Evolutionary conservation across 805 yeast genomes (phyloP).

Genomic region (Ogataea allantospora): DNA sequence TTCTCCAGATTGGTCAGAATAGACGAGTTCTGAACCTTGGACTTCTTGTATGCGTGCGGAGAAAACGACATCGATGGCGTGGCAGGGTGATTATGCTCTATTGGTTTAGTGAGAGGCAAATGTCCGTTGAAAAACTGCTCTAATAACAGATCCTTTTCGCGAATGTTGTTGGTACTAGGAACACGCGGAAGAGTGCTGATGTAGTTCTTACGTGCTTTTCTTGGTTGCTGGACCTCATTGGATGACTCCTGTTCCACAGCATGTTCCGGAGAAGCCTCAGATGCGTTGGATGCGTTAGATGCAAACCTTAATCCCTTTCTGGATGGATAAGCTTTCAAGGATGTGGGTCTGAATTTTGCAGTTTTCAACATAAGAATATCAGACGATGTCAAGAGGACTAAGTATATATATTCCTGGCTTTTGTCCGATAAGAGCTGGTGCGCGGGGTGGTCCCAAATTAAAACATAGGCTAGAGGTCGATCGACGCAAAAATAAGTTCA

Average conservation of each 20-base stretch:
- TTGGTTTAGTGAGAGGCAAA: constrained; percentile 32
- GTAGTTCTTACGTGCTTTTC: constrained; percentile 22
- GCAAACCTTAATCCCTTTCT: constrained; percentile 1
- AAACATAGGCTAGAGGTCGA: constrained; percentile 1
- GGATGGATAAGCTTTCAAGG: no score
- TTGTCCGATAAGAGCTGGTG: constrained; percentile 13
- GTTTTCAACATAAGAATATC: constrained; percentile 4
- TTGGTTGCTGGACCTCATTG: constrained; percentile 12
- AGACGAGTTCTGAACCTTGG: constrained; percentile 23
- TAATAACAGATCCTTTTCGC: constrained; percentile 26
- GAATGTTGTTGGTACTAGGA: constrained; percentile 33
- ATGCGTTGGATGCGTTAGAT: constrained; percentile 7
- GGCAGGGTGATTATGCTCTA: constrained; percentile 29
- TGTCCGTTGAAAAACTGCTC: constrained; percentile 32
- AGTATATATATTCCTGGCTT: constrained; percentile 7
- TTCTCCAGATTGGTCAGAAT: constrained; percentile 29
- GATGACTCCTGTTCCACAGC: constrained; percentile 7
- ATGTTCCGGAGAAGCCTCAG: constrained; percentile 6
- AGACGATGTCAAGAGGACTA: background rate
- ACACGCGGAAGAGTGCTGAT: constrained; percentile 33
- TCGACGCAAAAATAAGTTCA: constrained; percentile 4
- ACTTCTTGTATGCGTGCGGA: constrained; percentile 21
- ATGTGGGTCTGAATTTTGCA: background rate
- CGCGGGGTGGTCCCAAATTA: constrained; percentile 1
- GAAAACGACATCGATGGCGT: constrained; percentile 22